Evolutionary conservation across 345 rosid species (phyloP), one percentile per base, ranked within the genome.

Genomic region (Microcos paniculata): DNA sequence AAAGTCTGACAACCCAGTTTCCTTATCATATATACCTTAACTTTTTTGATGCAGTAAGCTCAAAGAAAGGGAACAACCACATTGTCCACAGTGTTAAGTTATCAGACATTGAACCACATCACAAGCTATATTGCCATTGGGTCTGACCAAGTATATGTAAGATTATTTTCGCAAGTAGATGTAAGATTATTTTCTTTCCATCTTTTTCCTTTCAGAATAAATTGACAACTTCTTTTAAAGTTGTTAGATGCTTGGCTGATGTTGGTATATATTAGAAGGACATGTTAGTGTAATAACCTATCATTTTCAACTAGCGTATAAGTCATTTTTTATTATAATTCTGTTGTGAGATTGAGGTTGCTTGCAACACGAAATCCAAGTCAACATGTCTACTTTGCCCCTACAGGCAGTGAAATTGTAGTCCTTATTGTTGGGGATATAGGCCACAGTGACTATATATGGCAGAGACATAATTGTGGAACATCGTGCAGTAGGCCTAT

Each of bases 61-160:
- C 82, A 33, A 89, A 80, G 86, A 95, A 85, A 84, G 96, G 93
- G 76, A 90, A 84, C 74, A 91, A 53, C 77, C 89, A 88, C 78
- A 79, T 87, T 55, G 77, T 94, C 72, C 89, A 91, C 10, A 80
- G 88, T 77, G 76, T 93, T 51, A 95, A 90, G 80, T n/a, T n/a
- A n/a, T n/a, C n/a, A n/a, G 78, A 79, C 80, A 53, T 86, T 23
- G 88, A 91, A 85, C 82, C 84, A 77, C 26, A 85, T 62, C 82
- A 82, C 90, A 3, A 84, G 86, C 40, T 89, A 87, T 84, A 88
- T 95, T 49, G 93, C 91, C 52, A 76, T 91, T 75, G 98, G 98
- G 68, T 78, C 97, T 68, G 97, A 90, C 77, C 88, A 89, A 82
- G n/a, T n/a, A n/a, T n/a, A n/a, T n/a, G n/a, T n/a, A n/a, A n/a